These are phyloP conservation scores for Metschnikowia gelsemii DNA, from an alignment of 805 yeast genomes.

Conservation along the genomic window DNA sequence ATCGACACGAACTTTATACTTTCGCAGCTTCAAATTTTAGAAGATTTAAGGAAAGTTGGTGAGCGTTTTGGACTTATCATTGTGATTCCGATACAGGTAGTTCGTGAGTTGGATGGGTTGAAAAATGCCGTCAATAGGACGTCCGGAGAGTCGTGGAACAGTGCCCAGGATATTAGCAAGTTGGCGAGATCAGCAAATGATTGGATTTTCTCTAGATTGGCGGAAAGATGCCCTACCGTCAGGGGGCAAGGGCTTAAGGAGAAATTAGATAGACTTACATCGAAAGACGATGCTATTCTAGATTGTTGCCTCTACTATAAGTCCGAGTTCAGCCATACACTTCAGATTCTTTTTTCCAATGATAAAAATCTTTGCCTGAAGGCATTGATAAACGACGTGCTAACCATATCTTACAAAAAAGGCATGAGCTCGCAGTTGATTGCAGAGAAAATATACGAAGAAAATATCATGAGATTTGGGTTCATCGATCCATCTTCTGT, in stretches of 20 bases:
- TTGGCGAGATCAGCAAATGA: slow-evolving; percentile 71
- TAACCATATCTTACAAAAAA: slow-evolving; percentile 57
- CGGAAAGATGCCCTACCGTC: slow-evolving; percentile 49
- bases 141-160: not conserved
- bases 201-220: slow-evolving; percentile 69
- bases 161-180: slow-evolving; percentile 43
- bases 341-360: slow-evolving; percentile 69
- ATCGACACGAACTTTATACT: slow-evolving; percentile 83
- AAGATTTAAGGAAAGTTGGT: slow-evolving; percentile 47
- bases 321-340: slow-evolving; percentile 29
- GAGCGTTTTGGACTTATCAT: slow-evolving; percentile 46
- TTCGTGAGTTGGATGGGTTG: slow-evolving; percentile 80
- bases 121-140: slow-evolving; percentile 38
- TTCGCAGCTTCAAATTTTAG: slow-evolving; percentile 61
- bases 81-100: slow-evolving; percentile 68
- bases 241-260: slow-evolving; percentile 66
- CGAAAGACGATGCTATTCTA: slow-evolving; percentile 77
- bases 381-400: slow-evolving; percentile 63
- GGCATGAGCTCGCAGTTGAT: slow-evolving; percentile 47
- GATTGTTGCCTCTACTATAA: slow-evolving; percentile 77
- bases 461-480: slow-evolving; percentile 31
- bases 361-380: slow-evolving; percentile 81
- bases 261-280: slow-evolving; percentile 42
- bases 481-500: slow-evolving; percentile 11
- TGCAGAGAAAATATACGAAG: slow-evolving; percentile 39